Evolutionary conservation across 179 eudicot genomes (phyloP).

Genomic region (Beta lomatogona): DNA sequence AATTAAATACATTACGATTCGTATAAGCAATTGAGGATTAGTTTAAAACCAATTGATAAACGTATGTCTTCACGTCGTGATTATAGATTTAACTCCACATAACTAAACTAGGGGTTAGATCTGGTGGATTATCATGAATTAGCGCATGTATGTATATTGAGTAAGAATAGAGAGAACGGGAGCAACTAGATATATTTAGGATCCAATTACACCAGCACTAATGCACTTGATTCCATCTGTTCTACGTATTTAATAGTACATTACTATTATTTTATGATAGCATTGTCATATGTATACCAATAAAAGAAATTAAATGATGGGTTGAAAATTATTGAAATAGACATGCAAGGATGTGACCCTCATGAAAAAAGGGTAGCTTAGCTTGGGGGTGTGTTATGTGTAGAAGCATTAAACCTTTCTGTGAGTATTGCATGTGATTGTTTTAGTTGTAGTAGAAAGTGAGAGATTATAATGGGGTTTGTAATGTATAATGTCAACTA

Average conservation of each 20-base stretch:
- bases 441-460: constrained; percentile 9
- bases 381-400: constrained; percentile 9
- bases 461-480: neutral
- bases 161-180: neutral
- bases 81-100: neutral
- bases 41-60: neutral
- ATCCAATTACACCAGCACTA: neutral
- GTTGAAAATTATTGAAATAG: constrained; percentile 33
- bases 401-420: constrained; percentile 29
- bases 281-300: neutral
- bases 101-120: neutral
- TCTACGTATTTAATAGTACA: neutral
- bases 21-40: neutral
- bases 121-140: neutral
- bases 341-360: constrained; percentile 45
- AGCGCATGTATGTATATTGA: neutral
- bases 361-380: constrained; percentile 7
- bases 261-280: neutral
- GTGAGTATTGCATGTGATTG: constrained; percentile 43
- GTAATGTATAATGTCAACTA: constrained; percentile 13
- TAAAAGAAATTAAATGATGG: constrained; percentile 4
- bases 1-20: no score
- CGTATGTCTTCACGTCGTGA: neutral
- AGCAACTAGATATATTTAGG: no score
- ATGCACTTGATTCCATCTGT: no score